Base-by-base conservation (phyloP, 768 basidiomycete species). In the Podaxis rugospora region DNA sequence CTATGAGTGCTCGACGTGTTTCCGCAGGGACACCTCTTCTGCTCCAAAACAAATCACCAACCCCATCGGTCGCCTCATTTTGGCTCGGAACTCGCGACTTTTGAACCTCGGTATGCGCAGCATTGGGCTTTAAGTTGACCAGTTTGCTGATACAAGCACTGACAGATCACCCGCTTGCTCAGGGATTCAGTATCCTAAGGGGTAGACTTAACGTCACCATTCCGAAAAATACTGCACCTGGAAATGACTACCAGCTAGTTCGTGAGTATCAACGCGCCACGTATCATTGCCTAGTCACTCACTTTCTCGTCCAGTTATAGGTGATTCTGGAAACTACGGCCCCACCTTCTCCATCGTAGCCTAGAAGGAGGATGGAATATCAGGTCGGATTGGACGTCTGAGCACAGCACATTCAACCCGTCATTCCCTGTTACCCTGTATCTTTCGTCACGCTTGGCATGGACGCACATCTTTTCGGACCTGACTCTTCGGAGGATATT, bases 291-390 rank as follows among this genome's bases (percentile, higher is more conserved):
- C 54, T 65, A n/a, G 62, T 36, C 9, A 50, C 21, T 50, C 55
- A 51, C 39, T 52, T 23, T 23, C 23, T 47, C 61, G 46, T 56
- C 21, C 59, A 83, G 83, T 84, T 49, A 76, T 83, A 56, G 83
- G 83, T 5, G 82, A 84, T 65, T 83, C 82, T 53, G 83, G 83
- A 35, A 79, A 84, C 65, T 77, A 71, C 55, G 78, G 83, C 28
- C 70, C 69, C 5, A 14, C 55, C 47, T 85, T 85, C 65, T 74
- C 74, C 11, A 85, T 86, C 60, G 68, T 65, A 16, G 56, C 67
- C 50, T 78, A 67, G 76, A n/a, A 21, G 14, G 62, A 10, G 7
- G 32, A 18, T 18, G 35, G 16, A 28, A 52, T 11, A 14, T 46
- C 55, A 40, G 27, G 35, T 44, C n/a, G 25, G 21, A 55, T 32